phyloP scores from a whole-genome alignment of 2,329 filamentous ascomycete species.

The Fusarium miscanthi region DNA sequence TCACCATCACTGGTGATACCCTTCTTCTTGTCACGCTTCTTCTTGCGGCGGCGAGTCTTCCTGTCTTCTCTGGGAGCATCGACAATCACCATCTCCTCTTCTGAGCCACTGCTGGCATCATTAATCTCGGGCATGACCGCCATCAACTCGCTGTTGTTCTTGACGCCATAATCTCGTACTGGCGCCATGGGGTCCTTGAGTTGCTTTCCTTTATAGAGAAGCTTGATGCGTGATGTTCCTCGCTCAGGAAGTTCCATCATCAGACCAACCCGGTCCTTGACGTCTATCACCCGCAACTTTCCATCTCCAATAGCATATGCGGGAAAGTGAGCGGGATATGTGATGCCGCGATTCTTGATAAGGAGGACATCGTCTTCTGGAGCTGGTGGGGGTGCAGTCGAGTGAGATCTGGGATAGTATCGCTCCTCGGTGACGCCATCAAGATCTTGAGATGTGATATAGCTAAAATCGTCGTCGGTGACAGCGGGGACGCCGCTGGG shows the following conservation, averaged over 20 bases:
- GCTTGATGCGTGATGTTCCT: slow-evolving; percentile 65
- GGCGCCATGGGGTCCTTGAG: slow-evolving; percentile 72
- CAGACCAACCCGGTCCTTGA: slow-evolving; percentile 74
- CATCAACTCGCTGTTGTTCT: slow-evolving; percentile 70
- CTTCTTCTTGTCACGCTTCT: slow-evolving; percentile 54
- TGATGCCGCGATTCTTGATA: slow-evolving; percentile 74
- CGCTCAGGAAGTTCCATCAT: slow-evolving; percentile 71
- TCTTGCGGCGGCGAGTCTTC: slow-evolving; percentile 55
- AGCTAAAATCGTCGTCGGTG: slow-evolving; percentile 81
- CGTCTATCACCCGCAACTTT: slow-evolving; percentile 73
- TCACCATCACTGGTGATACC: slow-evolving; percentile 51
- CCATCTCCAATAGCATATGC: slow-evolving; percentile 81
- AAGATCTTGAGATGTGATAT: slow-evolving; percentile 83
- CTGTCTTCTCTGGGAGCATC: slow-evolving; percentile 53
- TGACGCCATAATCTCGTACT: slow-evolving; percentile 70
- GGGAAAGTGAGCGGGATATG: slow-evolving; percentile 78
- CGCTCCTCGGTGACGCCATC: slow-evolving; percentile 55
- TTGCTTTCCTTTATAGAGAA: slow-evolving; percentile 79
- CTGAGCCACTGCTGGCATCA: slow-evolving; percentile 52
- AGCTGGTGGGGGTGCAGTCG: slow-evolving; percentile 49
- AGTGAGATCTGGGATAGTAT: slow-evolving; percentile 56
- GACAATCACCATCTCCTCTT: slow-evolving; percentile 58
- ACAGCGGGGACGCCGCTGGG: slow-evolving; percentile 68
- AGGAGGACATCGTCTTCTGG: slow-evolving; percentile 76
- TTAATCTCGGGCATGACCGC: slow-evolving; percentile 56